These are phyloP conservation scores for Grifola frondosa DNA, from an alignment of 1,284 basidiomycete species.

Conservation along the genomic window DNA sequence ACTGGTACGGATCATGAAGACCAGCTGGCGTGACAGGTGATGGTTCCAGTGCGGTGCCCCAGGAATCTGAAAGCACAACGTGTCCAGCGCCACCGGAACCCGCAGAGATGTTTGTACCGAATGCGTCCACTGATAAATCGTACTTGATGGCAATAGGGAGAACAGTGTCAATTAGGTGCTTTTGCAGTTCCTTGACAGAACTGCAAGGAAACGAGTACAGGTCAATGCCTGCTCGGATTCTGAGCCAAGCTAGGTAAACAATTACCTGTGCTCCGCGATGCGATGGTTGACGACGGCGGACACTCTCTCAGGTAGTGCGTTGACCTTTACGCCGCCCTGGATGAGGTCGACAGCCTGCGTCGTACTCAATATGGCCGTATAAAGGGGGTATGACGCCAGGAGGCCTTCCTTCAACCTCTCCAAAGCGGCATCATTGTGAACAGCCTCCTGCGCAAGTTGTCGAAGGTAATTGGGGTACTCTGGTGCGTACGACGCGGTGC, in stretches of 20 bases:
- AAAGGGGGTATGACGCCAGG: slow-evolving; percentile 22
- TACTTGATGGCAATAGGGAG: slow-evolving; percentile 41
- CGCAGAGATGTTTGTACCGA: slow-evolving; percentile 34
- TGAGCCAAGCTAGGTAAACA: neutral
- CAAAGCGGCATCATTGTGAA: slow-evolving; percentile 39
- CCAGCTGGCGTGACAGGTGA: slow-evolving; percentile 52
- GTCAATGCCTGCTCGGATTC: slow-evolving; percentile 27
- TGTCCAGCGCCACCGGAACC: slow-evolving; percentile 25
- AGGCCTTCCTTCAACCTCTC: slow-evolving; percentile 38
- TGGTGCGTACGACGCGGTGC: slow-evolving; percentile 25
- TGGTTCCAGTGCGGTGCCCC: slow-evolving; percentile 47
- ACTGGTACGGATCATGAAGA: slow-evolving; percentile 42
- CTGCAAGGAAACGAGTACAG: slow-evolving; percentile 11
- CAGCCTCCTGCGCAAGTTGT: slow-evolving; percentile 21
- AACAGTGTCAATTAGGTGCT: slow-evolving; percentile 40
- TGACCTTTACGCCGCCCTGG: slow-evolving; percentile 63
- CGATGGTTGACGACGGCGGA: slow-evolving; percentile 55
- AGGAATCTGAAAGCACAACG: slow-evolving; percentile 40
- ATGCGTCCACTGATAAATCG: slow-evolving; percentile 55
- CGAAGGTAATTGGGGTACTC: slow-evolving; percentile 18
- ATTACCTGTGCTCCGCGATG: slow-evolving; percentile 43
- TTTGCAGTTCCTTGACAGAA: slow-evolving; percentile 42
- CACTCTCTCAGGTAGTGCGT: slow-evolving; percentile 52
- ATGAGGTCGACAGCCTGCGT: slow-evolving; percentile 73
- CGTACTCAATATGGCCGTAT: slow-evolving; percentile 48